Evolutionary conservation across 1,139 yeast genomes (phyloP), one percentile per base, ranked within the genome.

Genomic region (Taiozyma sp.): DNA sequence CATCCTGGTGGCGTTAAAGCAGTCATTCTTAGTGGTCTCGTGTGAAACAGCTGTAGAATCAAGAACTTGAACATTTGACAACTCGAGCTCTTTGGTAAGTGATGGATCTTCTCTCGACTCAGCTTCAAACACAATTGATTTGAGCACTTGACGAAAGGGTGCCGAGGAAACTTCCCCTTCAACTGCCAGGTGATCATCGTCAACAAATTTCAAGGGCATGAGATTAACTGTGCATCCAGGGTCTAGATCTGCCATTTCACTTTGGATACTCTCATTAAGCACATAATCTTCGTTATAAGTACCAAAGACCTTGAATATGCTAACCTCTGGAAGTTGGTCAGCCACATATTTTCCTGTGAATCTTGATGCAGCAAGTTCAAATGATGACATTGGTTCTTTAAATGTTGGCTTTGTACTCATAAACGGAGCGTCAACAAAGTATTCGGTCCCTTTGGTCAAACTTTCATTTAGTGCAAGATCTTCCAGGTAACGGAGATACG

Each of bases 391-490:
- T 2, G 29, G 43, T 40, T 58, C 60, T n/a, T 45, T 35, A 40
- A 56, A 57, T 3, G 48, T 43, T 2, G 61, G 61, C 11, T 43
- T 45, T 22, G 48, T 53, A 11, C 41, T 47, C 60, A 58, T 59
- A 43, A 51, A 58, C 16, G 55, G 55, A 2, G 57, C 40, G 21
- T 50, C 50, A n/a, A 59, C 19, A 8, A 53, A 46, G 32, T 40
- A 58, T 8, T 55, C 57, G 2, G 50, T 35, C 1, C 62, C 62
- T 39, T 53, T 56, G 6, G 50, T 52, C 13, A 58, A 46, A 0
- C 49, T 48, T 29, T 59, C 62, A 8, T 53, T 50, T 10, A 52
- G 19, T 11, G 37, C 24, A 22, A 35, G 41, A 1, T 2, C 19
- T 28, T 59, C 55, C 11, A 49, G 26, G 13, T 48, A 41, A 5